Evolutionary conservation across 1,284 basidiomycete species (phyloP).

Genomic region (Crocinoboletus sp.): DNA sequence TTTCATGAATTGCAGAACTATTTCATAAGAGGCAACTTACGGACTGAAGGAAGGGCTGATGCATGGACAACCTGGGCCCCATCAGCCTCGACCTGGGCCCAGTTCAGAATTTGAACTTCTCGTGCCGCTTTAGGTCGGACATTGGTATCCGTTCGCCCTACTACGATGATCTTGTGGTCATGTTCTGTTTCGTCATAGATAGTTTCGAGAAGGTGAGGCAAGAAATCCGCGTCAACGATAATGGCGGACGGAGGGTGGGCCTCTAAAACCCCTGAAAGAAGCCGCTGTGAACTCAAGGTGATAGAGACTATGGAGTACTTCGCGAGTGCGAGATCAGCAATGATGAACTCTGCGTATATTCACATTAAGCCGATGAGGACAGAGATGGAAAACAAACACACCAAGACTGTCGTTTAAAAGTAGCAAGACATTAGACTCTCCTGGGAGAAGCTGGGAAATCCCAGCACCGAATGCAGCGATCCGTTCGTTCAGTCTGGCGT

Average conservation of each 20-base stretch:
- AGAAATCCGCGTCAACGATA: constrained; percentile 57
- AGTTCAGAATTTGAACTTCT: constrained; percentile 53
- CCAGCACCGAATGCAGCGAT: constrained; percentile 65
- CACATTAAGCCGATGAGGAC: constrained; percentile 2
- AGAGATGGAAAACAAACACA: constrained; percentile 28
- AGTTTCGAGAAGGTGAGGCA: constrained; percentile 61
- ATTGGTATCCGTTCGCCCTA: constrained; percentile 50
- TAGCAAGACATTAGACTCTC: constrained; percentile 64
- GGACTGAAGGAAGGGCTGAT: constrained; percentile 9
- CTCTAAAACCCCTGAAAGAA: constrained; percentile 60
- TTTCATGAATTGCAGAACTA: not conserved
- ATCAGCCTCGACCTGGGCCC: constrained; percentile 60
- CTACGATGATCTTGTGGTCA: constrained; percentile 60
- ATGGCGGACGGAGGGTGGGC: constrained; percentile 63
- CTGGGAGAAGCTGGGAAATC: constrained; percentile 54
- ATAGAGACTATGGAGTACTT: constrained; percentile 66
- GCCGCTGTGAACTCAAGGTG: constrained; percentile 53
- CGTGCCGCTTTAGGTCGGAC: constrained; percentile 40
- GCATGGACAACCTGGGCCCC: constrained; percentile 39
- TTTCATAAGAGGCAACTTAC: constrained; percentile 17
- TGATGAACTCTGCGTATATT: constrained; percentile 57
- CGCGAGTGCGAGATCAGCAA: constrained; percentile 71
- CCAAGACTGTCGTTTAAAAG: constrained; percentile 73
- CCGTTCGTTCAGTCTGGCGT: constrained; percentile 59
- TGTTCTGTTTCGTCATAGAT: constrained; percentile 55